phyloP scores from a whole-genome alignment of 2,329 filamentous ascomycete species.

The Tetracladium maxilliforme region DNA sequence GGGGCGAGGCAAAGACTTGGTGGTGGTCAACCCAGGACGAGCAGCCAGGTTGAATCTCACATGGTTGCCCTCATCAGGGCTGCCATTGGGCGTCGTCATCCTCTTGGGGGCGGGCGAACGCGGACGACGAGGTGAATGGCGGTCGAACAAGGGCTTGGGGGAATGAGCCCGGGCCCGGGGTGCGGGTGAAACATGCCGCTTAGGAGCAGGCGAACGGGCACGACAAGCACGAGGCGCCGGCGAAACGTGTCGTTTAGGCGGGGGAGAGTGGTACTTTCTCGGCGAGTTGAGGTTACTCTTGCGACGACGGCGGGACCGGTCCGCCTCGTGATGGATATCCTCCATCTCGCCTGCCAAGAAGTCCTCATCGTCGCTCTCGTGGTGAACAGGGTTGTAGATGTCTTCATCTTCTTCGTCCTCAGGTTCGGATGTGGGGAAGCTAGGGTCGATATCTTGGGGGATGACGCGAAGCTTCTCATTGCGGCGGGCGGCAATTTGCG shows the following conservation, averaged over 20 bases:
- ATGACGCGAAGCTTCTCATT: slow-evolving; percentile 68
- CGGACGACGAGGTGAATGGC: slow-evolving; percentile 28
- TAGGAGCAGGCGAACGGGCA: slow-evolving; percentile 18
- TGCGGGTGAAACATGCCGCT: slow-evolving; percentile 15
- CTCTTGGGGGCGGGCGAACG: slow-evolving; percentile 57
- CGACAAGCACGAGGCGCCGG: slow-evolving; percentile 24
- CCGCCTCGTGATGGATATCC: slow-evolving; percentile 44
- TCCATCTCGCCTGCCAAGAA: slow-evolving; percentile 63
- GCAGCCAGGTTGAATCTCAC: slow-evolving; percentile 34
- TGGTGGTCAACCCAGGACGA: slow-evolving; percentile 57
- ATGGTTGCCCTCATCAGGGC: no score
- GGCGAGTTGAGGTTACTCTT: slow-evolving; percentile 39
- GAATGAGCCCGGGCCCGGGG: slow-evolving; percentile 18
- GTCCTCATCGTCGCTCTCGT: slow-evolving; percentile 52
- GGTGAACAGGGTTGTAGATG: slow-evolving; percentile 30
- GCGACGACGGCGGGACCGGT: slow-evolving; percentile 24
- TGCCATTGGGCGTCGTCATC: slow-evolving; percentile 19
- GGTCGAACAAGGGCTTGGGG: slow-evolving; percentile 14
- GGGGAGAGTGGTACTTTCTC: slow-evolving; percentile 42
- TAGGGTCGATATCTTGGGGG: slow-evolving; percentile 96
- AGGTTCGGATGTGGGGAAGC: slow-evolving; percentile 87
- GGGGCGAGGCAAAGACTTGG: slow-evolving; percentile 75
- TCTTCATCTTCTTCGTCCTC: slow-evolving; percentile 71
- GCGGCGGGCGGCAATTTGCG: slow-evolving; percentile 67
- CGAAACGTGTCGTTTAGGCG: slow-evolving; percentile 11